Evolutionary conservation across 129 eudicot species (phyloP).

Genomic region (Tagetes patula): DNA sequence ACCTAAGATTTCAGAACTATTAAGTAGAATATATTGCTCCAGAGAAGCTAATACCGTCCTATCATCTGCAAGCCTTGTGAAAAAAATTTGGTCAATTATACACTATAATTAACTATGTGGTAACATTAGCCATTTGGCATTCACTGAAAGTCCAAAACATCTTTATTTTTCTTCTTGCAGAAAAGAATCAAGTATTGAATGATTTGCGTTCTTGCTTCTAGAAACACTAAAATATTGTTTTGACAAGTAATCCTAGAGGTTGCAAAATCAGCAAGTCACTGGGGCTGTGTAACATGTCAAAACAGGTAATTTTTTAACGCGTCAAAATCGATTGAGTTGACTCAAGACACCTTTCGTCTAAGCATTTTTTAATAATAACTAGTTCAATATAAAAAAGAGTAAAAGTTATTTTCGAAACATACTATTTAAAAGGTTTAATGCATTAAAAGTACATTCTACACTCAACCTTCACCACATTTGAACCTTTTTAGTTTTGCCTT

Average conservation of each 20-base stretch:
- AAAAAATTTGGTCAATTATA: conserved; percentile 19
- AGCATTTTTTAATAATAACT: not conserved
- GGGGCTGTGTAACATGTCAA: not conserved
- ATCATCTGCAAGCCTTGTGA: conserved; percentile 81
- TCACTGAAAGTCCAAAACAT: not conserved
- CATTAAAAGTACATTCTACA: not conserved
- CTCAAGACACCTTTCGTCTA: not conserved
- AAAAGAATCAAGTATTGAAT: conserved; percentile 15
- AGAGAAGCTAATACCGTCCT: conserved; percentile 84
- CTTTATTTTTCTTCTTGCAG: not conserved
- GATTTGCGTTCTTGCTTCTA: conserved; percentile 9
- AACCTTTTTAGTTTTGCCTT: not conserved
- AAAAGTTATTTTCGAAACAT: not conserved
- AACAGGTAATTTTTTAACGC: too few species aligned
- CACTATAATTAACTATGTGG: not conserved
- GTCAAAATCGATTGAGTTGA: too few species aligned
- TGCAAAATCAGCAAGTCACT: not conserved
- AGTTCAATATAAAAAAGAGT: not conserved
- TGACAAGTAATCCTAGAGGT: not conserved
- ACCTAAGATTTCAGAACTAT: conserved; percentile 46
- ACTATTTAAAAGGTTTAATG: not conserved
- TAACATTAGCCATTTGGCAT: conserved; percentile 19
- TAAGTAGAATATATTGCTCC: conserved; percentile 86
- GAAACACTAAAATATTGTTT: conserved; percentile 13
- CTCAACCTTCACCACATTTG: not conserved